Percentiles rank a stretch among this genome's conserved stretches.
Conservation (phyloP, 805 yeast genomes). For the Wickerhamiella bombiphila region DNA sequence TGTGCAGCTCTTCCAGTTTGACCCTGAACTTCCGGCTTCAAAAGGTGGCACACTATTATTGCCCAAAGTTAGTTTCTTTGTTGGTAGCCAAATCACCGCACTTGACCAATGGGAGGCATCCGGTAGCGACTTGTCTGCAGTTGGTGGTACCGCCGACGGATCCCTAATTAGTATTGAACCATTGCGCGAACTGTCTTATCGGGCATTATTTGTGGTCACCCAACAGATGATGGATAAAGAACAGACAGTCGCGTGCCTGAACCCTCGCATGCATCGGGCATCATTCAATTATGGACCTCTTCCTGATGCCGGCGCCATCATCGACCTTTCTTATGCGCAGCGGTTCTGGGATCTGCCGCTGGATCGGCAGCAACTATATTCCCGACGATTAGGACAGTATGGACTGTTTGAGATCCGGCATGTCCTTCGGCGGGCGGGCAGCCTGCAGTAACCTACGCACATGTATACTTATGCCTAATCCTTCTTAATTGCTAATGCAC, state of each 20-base stretch:
- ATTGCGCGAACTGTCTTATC: conserved; percentile 54
- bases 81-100: conserved; percentile 34
- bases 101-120: conserved; percentile 20
- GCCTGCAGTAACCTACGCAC: background rate
- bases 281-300: conserved; percentile 6
- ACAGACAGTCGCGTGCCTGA: conserved; percentile 59
- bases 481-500: background rate
- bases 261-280: conserved; percentile 35
- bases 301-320: conserved; percentile 14
- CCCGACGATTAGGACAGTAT: conserved; percentile 20
- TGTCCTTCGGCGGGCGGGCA: conserved; percentile 2
- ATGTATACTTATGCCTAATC: background rate
- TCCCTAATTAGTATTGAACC: conserved; percentile 63
- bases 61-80: conserved; percentile 52
- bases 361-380: conserved; percentile 16
- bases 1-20: conserved; percentile 66
- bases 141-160: conserved; percentile 73
- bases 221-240: conserved; percentile 76
- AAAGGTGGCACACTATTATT: conserved; percentile 64
- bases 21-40: conserved; percentile 82
- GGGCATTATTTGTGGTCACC: conserved; percentile 71
- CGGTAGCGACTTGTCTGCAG: conserved; percentile 29
- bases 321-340: conserved; percentile 20
- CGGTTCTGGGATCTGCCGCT: conserved; percentile 17
- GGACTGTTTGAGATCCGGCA: conserved; percentile 19